Conservation (phyloP, 208 protist species). For the Leishmania lainsoni region DNA sequence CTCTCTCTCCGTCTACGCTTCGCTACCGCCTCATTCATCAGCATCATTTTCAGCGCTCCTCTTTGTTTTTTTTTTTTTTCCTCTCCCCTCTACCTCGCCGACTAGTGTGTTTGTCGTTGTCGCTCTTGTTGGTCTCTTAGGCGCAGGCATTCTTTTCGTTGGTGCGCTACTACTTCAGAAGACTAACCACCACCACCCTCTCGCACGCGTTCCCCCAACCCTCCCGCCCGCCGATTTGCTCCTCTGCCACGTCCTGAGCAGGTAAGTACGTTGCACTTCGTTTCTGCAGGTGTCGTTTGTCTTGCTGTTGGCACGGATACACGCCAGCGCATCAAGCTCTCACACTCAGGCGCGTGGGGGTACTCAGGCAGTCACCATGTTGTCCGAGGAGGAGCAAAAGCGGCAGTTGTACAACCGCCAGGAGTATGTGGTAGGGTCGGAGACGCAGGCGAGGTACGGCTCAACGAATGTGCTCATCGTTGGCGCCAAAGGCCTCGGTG, state of each 20-base stretch:
- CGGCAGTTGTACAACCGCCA: constrained; percentile 93
- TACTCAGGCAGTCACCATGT: constrained; percentile 11
- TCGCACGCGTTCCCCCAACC: neutral
- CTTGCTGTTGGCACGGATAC: neutral
- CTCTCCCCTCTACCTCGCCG: neutral
- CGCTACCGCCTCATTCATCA: neutral
- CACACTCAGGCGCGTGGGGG: neutral
- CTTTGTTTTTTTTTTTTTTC: neutral
- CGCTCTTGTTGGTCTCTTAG: constrained; percentile 21
- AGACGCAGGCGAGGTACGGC: constrained; percentile 88
- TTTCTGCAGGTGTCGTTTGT: neutral
- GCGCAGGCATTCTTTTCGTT: constrained; percentile 18
- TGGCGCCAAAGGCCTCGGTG: constrained; percentile 75
- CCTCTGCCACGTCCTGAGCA: neutral
- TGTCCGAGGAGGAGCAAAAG: constrained; percentile 62
- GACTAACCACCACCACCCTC: neutral
- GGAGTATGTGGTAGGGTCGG: constrained; percentile 90
- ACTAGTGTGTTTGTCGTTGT: constrained; percentile 8
- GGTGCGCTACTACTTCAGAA: neutral
- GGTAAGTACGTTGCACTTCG: neutral
- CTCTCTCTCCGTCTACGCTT: neutral
- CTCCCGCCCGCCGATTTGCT: neutral
- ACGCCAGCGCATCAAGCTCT: neutral
- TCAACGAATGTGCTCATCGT: constrained; percentile 85
- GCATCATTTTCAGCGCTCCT: neutral